Evolutionary conservation across 441 rosid species (phyloP).

Genomic region (Biscutella laevigata): DNA sequence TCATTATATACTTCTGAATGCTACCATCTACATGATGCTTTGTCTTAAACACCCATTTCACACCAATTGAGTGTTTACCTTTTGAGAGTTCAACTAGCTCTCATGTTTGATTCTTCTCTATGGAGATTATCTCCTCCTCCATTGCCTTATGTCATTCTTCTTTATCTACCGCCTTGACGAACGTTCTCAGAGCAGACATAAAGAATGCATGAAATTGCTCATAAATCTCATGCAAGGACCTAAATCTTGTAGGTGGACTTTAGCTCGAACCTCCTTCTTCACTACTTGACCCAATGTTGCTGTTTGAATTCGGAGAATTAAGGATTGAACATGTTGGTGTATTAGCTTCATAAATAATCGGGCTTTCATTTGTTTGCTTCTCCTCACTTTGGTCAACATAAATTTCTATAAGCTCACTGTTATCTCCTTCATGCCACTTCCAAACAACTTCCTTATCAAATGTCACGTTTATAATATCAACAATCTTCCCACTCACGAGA

Average conservation of each 20-base stretch:
- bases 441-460: neutral
- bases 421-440: neutral
- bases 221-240: neutral
- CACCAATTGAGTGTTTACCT: neutral
- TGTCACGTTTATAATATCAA: neutral
- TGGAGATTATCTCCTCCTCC: neutral
- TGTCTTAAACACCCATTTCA: slow-evolving; percentile 8
- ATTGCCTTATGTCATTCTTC: neutral
- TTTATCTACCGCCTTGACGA: neutral
- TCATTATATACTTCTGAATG: neutral
- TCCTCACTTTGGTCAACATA: neutral
- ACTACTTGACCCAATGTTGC: neutral
- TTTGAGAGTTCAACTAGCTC: neutral
- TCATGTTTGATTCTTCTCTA: slow-evolving; percentile 1
- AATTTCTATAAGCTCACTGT: neutral
- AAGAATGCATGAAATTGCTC: neutral
- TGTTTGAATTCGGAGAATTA: neutral
- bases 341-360: neutral
- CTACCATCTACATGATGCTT: neutral
- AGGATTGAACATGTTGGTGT: neutral
- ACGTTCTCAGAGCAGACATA: neutral
- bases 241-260: neutral
- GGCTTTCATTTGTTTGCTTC: neutral
- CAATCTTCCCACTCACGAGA: neutral
- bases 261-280: neutral